Conservation (phyloP, 225 moss, liverwort and hornwort genomes). For the Antitrichia curtipendula region DNA sequence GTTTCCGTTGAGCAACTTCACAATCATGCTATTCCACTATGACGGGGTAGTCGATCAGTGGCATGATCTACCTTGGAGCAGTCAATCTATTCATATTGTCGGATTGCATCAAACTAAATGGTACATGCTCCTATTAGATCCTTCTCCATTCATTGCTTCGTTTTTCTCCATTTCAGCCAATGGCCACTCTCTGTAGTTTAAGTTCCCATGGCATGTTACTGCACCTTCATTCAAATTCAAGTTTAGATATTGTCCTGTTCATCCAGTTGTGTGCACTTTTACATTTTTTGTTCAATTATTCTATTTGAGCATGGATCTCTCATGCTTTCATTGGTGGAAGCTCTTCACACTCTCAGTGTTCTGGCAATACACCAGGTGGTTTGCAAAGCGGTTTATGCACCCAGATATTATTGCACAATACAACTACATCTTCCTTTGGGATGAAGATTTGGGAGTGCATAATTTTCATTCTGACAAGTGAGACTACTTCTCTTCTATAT, state of each 20-base stretch:
- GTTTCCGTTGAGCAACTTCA: slow-evolving; percentile 45
- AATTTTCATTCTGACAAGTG: slow-evolving; percentile 36
- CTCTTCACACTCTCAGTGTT: background rate
- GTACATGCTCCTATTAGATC: background rate
- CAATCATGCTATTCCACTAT: slow-evolving; percentile 51
- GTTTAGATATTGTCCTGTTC: background rate
- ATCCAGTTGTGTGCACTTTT: background rate
- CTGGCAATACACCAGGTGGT: slow-evolving; percentile 31
- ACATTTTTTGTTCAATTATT: background rate
- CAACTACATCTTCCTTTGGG: slow-evolving; percentile 51
- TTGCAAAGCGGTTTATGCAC: slow-evolving; percentile 56
- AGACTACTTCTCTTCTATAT: background rate
- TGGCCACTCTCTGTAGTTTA: background rate
- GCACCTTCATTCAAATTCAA: background rate
- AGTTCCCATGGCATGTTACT: background rate
- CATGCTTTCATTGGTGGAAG: background rate
- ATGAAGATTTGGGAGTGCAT: slow-evolving; percentile 53
- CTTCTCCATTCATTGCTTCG: background rate
- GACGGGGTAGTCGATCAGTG: slow-evolving; percentile 47
- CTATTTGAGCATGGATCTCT: background rate
- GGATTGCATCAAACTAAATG: slow-evolving; percentile 54
- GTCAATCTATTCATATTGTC: slow-evolving; percentile 25
- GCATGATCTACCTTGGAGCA: slow-evolving; percentile 41
- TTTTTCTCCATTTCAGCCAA: background rate
- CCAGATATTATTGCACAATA: slow-evolving; percentile 37